Percentiles rank a stretch among this genome's conserved stretches.
phyloP scores from a whole-genome alignment of 2,329 filamentous ascomycete genomes.

The Clarireedia paspali region DNA sequence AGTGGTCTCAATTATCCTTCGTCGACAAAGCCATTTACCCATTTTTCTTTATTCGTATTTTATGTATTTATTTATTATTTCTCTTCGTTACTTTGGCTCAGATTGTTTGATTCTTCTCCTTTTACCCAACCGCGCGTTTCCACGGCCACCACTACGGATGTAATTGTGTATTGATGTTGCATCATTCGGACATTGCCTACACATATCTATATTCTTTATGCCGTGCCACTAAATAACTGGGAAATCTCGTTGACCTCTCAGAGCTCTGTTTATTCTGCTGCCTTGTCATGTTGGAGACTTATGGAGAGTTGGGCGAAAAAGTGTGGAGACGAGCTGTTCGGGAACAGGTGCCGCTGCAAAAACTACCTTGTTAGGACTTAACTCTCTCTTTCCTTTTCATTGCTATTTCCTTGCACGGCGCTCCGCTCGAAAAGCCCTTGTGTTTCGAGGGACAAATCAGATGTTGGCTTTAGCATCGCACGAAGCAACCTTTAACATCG shows the following conservation, averaged over 20 bases:
- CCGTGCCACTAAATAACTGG: constrained; percentile 2
- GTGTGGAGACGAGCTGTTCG: constrained; percentile 1
- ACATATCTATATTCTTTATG: constrained; percentile 1
- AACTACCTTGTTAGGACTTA: neutral
- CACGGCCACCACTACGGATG: neutral
- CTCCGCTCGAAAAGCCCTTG: neutral
- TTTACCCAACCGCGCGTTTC: constrained; percentile 9
- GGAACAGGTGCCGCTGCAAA: neutral
- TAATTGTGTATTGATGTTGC: neutral
- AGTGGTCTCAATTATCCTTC: constrained; percentile 5
- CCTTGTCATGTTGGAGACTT: constrained; percentile 6
- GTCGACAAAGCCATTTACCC: neutral
- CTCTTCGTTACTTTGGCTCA: neutral
- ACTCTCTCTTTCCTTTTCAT: neutral
- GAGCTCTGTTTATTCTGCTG: constrained; percentile 7
- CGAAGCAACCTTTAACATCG: neutral
- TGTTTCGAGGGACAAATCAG: neutral
- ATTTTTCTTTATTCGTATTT: neutral
- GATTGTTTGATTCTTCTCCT: neutral
- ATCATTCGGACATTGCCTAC: constrained; percentile 3
- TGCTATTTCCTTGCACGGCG: neutral
- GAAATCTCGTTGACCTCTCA: neutral
- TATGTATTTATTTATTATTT: too few relatives aligned
- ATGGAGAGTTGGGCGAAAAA: neutral
- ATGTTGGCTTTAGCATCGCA: neutral